phyloP scores from a whole-genome alignment of 345 rosid species.

The Noccaea caerulescens region DNA sequence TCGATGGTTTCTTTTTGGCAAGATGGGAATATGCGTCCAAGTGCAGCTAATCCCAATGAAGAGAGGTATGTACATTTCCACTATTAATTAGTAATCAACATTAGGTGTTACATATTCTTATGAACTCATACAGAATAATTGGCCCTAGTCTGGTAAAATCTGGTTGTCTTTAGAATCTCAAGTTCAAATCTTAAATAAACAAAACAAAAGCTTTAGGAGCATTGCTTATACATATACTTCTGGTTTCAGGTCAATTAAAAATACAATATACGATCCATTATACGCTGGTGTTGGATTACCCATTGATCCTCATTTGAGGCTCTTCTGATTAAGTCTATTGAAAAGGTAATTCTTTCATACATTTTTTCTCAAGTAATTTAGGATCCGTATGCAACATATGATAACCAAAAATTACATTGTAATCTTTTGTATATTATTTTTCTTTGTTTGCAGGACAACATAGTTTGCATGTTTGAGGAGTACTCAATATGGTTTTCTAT shows the following conservation, averaged over 20 bases:
- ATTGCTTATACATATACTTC: constrained; percentile 3
- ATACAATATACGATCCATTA: constrained; percentile 30
- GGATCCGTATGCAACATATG: neutral
- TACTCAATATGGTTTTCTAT: neutral
- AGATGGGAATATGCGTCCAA: constrained; percentile 7
- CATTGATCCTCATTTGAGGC: constrained; percentile 36
- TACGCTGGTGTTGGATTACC: constrained; percentile 34
- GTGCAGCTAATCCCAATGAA: constrained; percentile 4
- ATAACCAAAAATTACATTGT: neutral
- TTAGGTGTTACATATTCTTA: neutral
- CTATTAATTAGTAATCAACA: neutral
- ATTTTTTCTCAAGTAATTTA: neutral
- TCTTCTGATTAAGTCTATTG: neutral
- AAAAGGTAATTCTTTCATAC: constrained; percentile 23
- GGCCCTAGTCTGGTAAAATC: neutral
- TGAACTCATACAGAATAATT: neutral
- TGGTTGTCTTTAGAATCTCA: neutral
- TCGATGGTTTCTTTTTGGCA: neutral
- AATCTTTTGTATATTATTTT: neutral
- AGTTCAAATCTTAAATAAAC: neutral
- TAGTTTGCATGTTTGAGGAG: constrained; percentile 4
- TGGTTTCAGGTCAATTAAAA: constrained; percentile 22
- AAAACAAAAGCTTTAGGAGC: neutral
- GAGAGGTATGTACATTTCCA: constrained; percentile 28
- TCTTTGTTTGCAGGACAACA: neutral